A percentile compares a stretch with the other conserved stretches of the same genome.
Evolutionary conservation across 1,139 yeast species (phyloP).

Genomic region (Eremothecium sinecaudum): DNA sequence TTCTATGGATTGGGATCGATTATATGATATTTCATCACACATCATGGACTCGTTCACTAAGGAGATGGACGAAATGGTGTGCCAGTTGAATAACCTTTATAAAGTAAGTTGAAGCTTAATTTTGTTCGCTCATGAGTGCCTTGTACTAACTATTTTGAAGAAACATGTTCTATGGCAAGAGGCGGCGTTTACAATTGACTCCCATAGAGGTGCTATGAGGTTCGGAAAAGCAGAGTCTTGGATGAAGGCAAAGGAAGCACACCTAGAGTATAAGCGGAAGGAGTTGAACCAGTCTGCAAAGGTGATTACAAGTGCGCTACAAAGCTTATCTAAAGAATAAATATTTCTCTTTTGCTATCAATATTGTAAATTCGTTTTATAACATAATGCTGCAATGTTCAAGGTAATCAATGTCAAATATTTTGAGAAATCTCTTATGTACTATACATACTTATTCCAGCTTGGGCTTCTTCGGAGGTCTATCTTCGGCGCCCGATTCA

Average conservation of each 20-base stretch:
- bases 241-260: slow-evolving; percentile 23
- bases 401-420: too few species aligned
- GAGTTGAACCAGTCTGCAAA: slow-evolving; percentile 23
- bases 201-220: slow-evolving; percentile 24
- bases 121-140: background rate
- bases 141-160: slow-evolving; percentile 11
- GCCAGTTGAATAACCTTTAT: slow-evolving; percentile 19
- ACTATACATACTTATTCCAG: slow-evolving; percentile 16
- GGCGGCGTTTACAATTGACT: slow-evolving; percentile 27
- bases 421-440: too few species aligned
- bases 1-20: slow-evolving; percentile 25
- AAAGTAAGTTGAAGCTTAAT: slow-evolving; percentile 15
- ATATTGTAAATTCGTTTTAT: too few species aligned
- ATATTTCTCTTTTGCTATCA: too few species aligned
- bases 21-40: slow-evolving; percentile 25
- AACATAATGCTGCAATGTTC: too few species aligned
- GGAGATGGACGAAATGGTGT: slow-evolving; percentile 20
- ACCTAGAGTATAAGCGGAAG: slow-evolving; percentile 17
- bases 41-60: slow-evolving; percentile 26
- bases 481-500: slow-evolving; percentile 32
- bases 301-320: slow-evolving; percentile 24
- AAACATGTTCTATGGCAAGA: slow-evolving; percentile 30
- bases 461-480: slow-evolving; percentile 31
- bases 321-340: slow-evolving; percentile 14
- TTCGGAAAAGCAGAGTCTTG: slow-evolving; percentile 25